phyloP scores from a whole-genome alignment of 164 flowering plant species.

The Santalum album region DNA sequence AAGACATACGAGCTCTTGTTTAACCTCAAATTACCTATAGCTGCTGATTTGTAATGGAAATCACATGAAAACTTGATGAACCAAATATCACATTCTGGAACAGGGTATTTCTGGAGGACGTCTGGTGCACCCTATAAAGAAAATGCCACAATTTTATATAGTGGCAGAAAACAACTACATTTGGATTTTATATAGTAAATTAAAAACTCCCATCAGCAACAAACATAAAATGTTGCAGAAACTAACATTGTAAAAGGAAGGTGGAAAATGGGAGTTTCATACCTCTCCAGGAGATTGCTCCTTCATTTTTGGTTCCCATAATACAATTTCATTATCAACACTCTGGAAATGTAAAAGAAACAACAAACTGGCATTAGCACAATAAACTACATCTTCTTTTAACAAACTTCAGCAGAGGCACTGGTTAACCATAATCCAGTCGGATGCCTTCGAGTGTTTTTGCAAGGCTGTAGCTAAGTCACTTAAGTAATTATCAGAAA shows the following conservation, averaged over 20 bases:
- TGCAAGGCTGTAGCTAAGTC: not conserved
- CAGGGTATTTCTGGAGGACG: conserved; percentile 94
- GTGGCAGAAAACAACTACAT: too few species aligned
- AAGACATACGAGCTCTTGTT: not conserved
- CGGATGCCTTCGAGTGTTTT: not conserved
- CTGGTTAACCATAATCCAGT: not conserved
- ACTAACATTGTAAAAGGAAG: not conserved
- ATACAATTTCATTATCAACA: conserved; percentile 88
- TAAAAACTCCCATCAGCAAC: not conserved
- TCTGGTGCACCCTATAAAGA: conserved; percentile 62
- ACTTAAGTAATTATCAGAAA: not conserved
- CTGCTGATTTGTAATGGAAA: conserved; percentile 72
- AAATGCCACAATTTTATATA: not conserved
- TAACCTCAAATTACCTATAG: conserved; percentile 49
- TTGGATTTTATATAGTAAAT: not conserved
- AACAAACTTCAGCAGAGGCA: not conserved
- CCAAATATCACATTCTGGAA: conserved; percentile 98
- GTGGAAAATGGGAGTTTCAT: conserved; percentile 8
- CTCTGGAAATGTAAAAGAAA: conserved; percentile 43
- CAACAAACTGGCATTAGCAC: not conserved
- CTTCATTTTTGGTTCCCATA: conserved; percentile 93
- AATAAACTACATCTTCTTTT: not conserved
- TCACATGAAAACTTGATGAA: conserved; percentile 97
- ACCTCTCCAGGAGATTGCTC: conserved; percentile 96
- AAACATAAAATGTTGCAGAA: not conserved